Evolutionary conservation across 225 moss, liverwort and hornwort species (phyloP).

Genomic region (Rhytidiadelphus loreus): DNA sequence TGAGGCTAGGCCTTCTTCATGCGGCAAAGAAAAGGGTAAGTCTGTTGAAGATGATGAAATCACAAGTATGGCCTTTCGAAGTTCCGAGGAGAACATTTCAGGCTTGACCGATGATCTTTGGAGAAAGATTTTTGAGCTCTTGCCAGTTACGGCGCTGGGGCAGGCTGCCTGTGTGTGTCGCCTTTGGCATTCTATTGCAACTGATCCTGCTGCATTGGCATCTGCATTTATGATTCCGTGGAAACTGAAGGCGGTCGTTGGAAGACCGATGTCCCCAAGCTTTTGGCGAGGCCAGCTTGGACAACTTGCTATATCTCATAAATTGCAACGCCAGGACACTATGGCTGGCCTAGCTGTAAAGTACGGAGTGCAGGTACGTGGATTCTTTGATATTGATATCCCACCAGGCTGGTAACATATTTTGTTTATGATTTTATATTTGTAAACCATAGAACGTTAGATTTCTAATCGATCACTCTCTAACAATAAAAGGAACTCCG

Average conservation of each 20-base stretch:
- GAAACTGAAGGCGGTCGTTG: constrained; percentile 42
- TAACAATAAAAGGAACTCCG: neutral
- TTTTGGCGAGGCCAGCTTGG: constrained; percentile 59
- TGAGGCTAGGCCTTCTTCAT: neutral
- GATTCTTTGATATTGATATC: neutral
- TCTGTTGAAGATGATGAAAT: neutral
- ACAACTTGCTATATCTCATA: constrained; percentile 47
- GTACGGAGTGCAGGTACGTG: constrained; percentile 46
- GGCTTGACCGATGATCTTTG: constrained; percentile 43
- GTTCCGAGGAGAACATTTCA: neutral
- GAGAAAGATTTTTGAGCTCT: constrained; percentile 43
- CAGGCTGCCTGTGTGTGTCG: constrained; percentile 59
- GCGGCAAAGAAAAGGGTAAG: constrained; percentile 9
- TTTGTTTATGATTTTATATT: neutral
- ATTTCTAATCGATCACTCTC: neutral
- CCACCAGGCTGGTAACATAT: neutral
- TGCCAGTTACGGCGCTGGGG: constrained; percentile 34
- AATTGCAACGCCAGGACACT: constrained; percentile 47
- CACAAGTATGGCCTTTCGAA: neutral
- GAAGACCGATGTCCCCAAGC: constrained; percentile 33
- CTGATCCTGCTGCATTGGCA: constrained; percentile 43
- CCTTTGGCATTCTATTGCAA: constrained; percentile 52
- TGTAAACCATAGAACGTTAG: neutral
- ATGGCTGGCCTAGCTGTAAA: constrained; percentile 48
- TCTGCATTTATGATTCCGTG: constrained; percentile 47